A percentile compares a stretch with the other conserved stretches of the same genome.
Evolutionary conservation across 306 rosid species (phyloP).

Genomic region (Rosa persica): DNA sequence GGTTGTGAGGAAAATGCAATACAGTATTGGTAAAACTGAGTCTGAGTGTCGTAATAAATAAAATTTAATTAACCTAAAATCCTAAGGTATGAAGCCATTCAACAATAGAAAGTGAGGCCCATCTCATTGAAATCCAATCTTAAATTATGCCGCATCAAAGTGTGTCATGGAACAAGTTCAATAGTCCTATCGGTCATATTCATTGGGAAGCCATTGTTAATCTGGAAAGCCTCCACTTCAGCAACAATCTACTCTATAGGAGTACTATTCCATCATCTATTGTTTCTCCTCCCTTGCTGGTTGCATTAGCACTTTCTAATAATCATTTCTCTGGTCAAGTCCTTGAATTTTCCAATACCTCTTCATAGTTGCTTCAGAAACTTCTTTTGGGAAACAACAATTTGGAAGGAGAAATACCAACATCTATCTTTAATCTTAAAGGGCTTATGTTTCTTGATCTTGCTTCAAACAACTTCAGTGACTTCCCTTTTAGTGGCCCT

Average conservation of each 20-base stretch:
- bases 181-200: slow-evolving; percentile 4
- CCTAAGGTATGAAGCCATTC: no score
- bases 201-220: slow-evolving; percentile 17
- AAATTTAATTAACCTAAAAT: no score
- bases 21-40: no score
- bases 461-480: slow-evolving; percentile 20
- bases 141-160: no score
- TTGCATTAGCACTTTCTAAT: background rate
- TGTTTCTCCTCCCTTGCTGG: no score
- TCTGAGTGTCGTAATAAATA: no score
- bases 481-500: slow-evolving; percentile 9
- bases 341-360: slow-evolving; percentile 11
- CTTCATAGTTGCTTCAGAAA: slow-evolving; percentile 10
- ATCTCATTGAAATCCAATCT: no score
- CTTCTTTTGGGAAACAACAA: slow-evolving; percentile 43
- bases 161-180: slow-evolving; percentile 15
- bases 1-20: background rate
- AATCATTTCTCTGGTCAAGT: slow-evolving; percentile 21
- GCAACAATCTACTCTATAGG: no score
- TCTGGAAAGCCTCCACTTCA: background rate
- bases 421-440: slow-evolving; percentile 17
- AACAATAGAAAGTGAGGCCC: no score
- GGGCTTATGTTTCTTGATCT: slow-evolving; percentile 19
- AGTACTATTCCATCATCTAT: slow-evolving; percentile 23
- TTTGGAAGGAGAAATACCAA: slow-evolving; percentile 43